Base-by-base conservation (phyloP, 305 asterid species). In the Andrographis paniculata region DNA sequence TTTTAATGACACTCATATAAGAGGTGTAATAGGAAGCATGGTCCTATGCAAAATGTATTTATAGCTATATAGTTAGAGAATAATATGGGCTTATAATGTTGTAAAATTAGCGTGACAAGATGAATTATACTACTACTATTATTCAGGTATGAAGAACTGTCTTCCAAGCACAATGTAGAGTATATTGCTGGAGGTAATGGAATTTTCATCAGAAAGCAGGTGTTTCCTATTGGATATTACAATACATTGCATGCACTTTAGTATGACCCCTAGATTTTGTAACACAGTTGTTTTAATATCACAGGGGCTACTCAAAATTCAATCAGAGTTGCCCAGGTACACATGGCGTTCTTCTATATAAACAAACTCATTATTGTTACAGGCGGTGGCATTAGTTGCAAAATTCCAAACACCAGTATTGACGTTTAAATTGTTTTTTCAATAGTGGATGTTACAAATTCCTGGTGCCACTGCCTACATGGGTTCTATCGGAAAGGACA, bases 401-500 rank as follows among this genome's bases (percentile, higher is more conserved):
- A n/a, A n/a, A n/a, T 35, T 31, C 17, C 2, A 12, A 11, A 18
- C 49, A 30, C 3, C 17, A 38, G 50, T 55, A 45, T 36, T 39
- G 47, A 45, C 17, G 23, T 39, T 49, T 7, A 28, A 53, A 21
- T 64, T n/a, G n/a, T 54, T 3, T 40, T 28, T 22, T 68, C 39
- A 56, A 47, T 81, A 91, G 96, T 91, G 98, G 98, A 82, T 91
- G 87, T 79, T 91, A 33, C 96, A 89, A 89, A 68, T 62, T 51
- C 95, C 98, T 10, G 96, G 94, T 47, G 92, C 96, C 51, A 80
- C 98, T 42, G 73, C 93, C 66, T 91, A 71, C 74, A 83, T 86
- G 50, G 98, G 96, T 45, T 78, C 82, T 67, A 80, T 86, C 33
- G 98, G 98, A 41, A 91, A 91, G 83, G 98, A 91, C 73, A 91